Evolutionary conservation across 805 yeast genomes (phyloP).

Genomic region (Candida arabinofermentans): DNA sequence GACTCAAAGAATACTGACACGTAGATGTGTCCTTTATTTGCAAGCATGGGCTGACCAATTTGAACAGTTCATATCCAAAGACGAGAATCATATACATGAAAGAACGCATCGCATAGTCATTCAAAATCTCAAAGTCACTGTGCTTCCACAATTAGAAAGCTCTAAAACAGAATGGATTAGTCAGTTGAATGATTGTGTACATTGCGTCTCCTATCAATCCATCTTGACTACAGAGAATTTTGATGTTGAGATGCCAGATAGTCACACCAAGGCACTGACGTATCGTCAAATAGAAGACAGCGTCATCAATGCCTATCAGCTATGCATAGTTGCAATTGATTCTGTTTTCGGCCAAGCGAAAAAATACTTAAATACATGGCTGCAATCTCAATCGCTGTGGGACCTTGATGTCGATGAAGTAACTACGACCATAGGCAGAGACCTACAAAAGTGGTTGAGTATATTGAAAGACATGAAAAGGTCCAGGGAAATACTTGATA

Average conservation of each 20-base stretch:
- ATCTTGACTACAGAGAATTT: slow-evolving; percentile 20
- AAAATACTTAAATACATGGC: slow-evolving; percentile 49
- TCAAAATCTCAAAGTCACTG: slow-evolving; percentile 33
- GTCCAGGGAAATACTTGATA: slow-evolving; percentile 47
- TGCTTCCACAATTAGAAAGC: slow-evolving; percentile 38
- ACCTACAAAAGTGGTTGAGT: slow-evolving; percentile 45
- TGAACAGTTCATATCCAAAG: slow-evolving; percentile 28
- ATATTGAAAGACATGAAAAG: slow-evolving; percentile 40
- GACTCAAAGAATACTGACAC: slow-evolving; percentile 25
- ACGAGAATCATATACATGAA: slow-evolving; percentile 33
- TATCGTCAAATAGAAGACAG: slow-evolving; percentile 2
- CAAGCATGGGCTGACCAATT: slow-evolving; percentile 8
- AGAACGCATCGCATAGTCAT: slow-evolving; percentile 36
- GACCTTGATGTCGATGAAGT: slow-evolving; percentile 44
- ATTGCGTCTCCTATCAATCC: slow-evolving; percentile 25
- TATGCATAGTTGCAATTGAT: slow-evolving; percentile 32
- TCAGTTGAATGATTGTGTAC: slow-evolving; percentile 22
- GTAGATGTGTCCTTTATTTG: slow-evolving; percentile 23
- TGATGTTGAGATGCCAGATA: slow-evolving; percentile 11
- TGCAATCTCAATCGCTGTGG: slow-evolving; percentile 54
- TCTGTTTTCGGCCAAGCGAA: slow-evolving; percentile 25
- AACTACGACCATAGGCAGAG: slow-evolving; percentile 28
- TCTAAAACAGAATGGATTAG: slow-evolving; percentile 32
- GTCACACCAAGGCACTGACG: not conserved
- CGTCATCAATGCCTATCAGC: slow-evolving; percentile 14